Evolutionary conservation across 495 filamentous ascomycete genomes (phyloP).

Genomic region (Aspergillus bertholletiae): DNA sequence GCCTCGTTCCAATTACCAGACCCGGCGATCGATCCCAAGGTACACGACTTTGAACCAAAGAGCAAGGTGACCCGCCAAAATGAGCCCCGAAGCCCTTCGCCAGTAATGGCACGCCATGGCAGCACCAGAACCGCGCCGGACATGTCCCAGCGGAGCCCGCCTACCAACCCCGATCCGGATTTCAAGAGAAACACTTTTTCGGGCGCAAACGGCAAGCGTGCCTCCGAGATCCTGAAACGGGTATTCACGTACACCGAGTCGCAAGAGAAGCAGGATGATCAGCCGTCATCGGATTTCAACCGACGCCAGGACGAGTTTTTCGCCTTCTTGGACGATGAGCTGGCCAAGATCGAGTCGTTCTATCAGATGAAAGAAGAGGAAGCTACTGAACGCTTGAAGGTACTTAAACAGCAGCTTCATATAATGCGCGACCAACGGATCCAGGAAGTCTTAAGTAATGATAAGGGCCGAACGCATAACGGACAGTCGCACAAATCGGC

Average conservation of each 20-base stretch:
- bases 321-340: conserved; percentile 68
- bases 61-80: conserved; percentile 11
- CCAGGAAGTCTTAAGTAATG: conserved; percentile 55
- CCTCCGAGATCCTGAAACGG: conserved; percentile 33
- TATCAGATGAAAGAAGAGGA: conserved; percentile 81
- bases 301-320: conserved; percentile 73
- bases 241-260: conserved; percentile 31
- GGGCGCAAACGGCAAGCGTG: conserved; percentile 17
- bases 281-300: conserved; percentile 47
- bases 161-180: conserved; percentile 8
- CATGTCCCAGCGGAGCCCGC: conserved; percentile 7
- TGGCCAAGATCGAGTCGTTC: conserved; percentile 83
- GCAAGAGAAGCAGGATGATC: conserved; percentile 32
- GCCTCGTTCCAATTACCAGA: conserved; percentile 66
- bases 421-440: conserved; percentile 79
- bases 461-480: conserved; percentile 28
- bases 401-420: conserved; percentile 76
- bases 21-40: conserved; percentile 59
- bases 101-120: conserved; percentile 23
- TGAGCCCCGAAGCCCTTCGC: conserved; percentile 22
- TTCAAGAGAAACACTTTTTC: conserved; percentile 14
- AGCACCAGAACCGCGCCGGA: conserved; percentile 12
- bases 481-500: conserved; percentile 15
- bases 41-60: conserved; percentile 25
- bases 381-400: conserved; percentile 62